Percentiles rank a stretch among this genome's conserved stretches.
Evolutionary conservation across 768 basidiomycete species (phyloP).

Genomic region (Amanita jacksonii): DNA sequence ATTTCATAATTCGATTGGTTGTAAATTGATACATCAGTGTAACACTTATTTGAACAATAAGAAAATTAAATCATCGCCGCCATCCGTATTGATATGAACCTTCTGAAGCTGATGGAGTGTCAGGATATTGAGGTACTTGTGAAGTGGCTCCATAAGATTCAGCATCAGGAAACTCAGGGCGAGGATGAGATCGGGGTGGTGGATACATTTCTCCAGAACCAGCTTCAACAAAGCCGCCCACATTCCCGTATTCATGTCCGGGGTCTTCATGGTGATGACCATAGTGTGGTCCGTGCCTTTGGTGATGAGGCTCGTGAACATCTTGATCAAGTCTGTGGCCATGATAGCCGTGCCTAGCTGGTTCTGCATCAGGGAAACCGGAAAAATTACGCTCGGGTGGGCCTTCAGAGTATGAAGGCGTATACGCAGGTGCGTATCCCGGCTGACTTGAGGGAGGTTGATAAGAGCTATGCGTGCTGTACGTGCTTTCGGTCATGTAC

Average conservation of each 20-base stretch:
- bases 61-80: conserved; percentile 5
- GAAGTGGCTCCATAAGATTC: conserved; percentile 20
- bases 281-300: neutral
- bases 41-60: too few relatives aligned
- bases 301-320: neutral
- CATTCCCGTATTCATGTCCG: neutral
- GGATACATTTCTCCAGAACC: conserved; percentile 1
- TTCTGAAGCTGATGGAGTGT: conserved; percentile 13
- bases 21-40: neutral
- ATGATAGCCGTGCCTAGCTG: neutral
- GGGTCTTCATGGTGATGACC: neutral
- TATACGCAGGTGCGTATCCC: conserved; percentile 9
- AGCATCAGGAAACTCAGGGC: conserved; percentile 28
- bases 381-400: conserved; percentile 9
- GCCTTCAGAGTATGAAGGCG: too few relatives aligned
- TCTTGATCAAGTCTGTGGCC: neutral
- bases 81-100: conserved; percentile 9
- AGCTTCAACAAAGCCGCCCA: conserved; percentile 1
- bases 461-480: neutral
- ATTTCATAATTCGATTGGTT: neutral
- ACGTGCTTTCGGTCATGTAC: neutral
- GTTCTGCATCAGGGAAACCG: conserved; percentile 16
- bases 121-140: conserved; percentile 19
- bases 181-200: neutral
- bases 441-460: conserved; percentile 28